Evolutionary conservation across 306 rosid genomes (phyloP), one percentile per base, ranked within the genome.

Genomic region (Arachis hypogaea): DNA sequence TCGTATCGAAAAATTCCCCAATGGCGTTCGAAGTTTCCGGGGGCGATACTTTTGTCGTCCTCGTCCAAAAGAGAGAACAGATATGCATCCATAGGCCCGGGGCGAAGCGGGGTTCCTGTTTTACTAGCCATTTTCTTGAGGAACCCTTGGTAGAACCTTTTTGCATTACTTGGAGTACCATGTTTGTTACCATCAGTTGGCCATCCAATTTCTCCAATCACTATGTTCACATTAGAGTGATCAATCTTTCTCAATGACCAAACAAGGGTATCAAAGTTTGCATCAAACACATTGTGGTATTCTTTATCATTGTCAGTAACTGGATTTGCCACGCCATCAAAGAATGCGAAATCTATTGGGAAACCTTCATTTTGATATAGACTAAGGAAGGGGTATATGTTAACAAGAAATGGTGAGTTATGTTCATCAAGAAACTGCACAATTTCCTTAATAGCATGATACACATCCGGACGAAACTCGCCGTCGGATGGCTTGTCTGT

Each of bases 201-300:
- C 98, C 97, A 94, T 4, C 98, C 98, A 9, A 89, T 82, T 78
- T 91, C 98, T 4, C 97, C 98, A 3, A 94, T 75, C 1, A 71
- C 0, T 63, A 94, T 86, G 8, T 77, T 7, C 73, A 89, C 9
- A 49, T 84, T 52, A 1, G 77, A 68, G 30, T 73, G 67, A 1
- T 94, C 94, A 0, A 14, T 7, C 29, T 83, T 84, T 54, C 61
- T 91, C 7, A 91, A 60, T 1, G 98, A 58, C 85, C 81, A 80
- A 42, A 86, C 72, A 0, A 90, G 86, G 7, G 91, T 91, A 69
- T 94, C 97, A 3, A 79, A 59, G 11, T 89, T 89, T 9, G 96
- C 97, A 41, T 94, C 98, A 28, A 94, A 89, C 62, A 86, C 89
- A 6, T 91, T 91, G 5, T 6, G 38, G 69, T 93, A 90, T 0